Conservation (phyloP, 1,139 yeast genomes). For the Saccharomycopsis hybrid region DNA sequence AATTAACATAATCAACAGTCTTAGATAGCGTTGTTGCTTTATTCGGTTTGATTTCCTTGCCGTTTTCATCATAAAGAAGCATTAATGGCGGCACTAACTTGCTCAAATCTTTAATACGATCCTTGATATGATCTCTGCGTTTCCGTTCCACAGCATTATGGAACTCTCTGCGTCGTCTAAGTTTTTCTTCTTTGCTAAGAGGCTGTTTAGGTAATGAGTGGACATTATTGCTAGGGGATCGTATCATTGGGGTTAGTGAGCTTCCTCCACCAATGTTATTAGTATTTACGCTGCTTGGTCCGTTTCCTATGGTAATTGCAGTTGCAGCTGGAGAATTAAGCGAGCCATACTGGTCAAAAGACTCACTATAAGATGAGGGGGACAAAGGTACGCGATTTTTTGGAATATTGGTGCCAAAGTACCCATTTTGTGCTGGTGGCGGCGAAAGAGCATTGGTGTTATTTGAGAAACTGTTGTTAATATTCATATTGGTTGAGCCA, state of each 20-base stretch:
- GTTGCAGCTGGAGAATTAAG: conserved; percentile 28
- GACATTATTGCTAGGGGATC: conserved; percentile 27
- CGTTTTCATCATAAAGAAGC: conserved; percentile 43
- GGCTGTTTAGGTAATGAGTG: conserved; percentile 36
- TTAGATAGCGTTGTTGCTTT: conserved; percentile 62
- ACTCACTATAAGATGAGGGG: conserved; percentile 31
- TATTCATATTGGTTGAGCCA: no score
- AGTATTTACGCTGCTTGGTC: conserved; percentile 1
- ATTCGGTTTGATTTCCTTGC: conserved; percentile 66
- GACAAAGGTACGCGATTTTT: conserved; percentile 28
- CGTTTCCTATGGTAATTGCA: conserved; percentile 2
- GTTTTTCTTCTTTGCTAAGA: conserved; percentile 61
- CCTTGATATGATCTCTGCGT: conserved; percentile 71
- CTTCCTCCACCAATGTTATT: conserved; percentile 3
- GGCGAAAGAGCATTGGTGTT: conserved; percentile 9
- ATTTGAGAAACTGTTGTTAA: no score
- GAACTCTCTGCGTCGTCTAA: conserved; percentile 64
- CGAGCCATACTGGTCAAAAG: conserved; percentile 25
- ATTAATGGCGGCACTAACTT: conserved; percentile 65
- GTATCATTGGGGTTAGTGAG: conserved; percentile 26
- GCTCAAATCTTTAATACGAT: conserved; percentile 67
- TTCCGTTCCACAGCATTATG: conserved; percentile 81
- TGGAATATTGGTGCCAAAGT: no score
- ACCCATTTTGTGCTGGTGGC: conserved; percentile 17
- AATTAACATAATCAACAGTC: conserved; percentile 62